phyloP scores from a whole-genome alignment of 768 basidiomycete genomes.

The Pleurotus djamor region DNA sequence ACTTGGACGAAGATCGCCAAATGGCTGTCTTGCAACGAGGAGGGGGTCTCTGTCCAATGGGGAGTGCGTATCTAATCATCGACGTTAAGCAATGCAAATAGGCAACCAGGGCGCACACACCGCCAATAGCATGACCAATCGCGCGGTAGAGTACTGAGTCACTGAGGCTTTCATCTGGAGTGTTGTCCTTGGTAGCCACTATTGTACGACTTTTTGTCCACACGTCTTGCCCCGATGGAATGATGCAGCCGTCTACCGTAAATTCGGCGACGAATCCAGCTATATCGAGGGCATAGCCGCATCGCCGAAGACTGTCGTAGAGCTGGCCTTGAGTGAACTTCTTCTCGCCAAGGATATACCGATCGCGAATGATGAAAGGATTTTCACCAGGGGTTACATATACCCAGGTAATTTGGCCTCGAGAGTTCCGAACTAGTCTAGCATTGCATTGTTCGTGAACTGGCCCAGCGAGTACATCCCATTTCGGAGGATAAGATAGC shows the following conservation, averaged over 20 bases:
- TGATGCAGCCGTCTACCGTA: background rate
- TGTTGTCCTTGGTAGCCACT: too few species aligned
- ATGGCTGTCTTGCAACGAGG: too few species aligned
- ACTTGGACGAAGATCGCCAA: too few species aligned
- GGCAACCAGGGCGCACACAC: too few species aligned
- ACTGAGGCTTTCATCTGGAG: too few species aligned
- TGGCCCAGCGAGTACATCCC: background rate
- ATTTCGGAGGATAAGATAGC: background rate
- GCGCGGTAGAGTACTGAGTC: too few species aligned
- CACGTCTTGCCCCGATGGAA: too few species aligned
- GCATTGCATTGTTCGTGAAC: background rate
- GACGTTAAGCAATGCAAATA: too few species aligned
- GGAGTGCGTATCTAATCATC: too few species aligned
- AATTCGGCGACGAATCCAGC: background rate
- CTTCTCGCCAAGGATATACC: background rate
- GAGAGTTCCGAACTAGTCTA: background rate
- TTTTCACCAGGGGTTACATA: background rate
- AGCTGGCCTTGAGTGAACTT: background rate
- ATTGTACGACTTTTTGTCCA: too few species aligned
- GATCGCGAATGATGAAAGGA: background rate
- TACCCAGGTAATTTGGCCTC: conserved; percentile 7
- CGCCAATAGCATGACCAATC: too few species aligned
- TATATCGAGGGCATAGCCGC: background rate
- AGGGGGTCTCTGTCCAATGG: too few species aligned
- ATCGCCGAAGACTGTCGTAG: background rate